Base-by-base conservation (phyloP, 1,284 basidiomycete species). In the Cerrena zonata region DNA sequence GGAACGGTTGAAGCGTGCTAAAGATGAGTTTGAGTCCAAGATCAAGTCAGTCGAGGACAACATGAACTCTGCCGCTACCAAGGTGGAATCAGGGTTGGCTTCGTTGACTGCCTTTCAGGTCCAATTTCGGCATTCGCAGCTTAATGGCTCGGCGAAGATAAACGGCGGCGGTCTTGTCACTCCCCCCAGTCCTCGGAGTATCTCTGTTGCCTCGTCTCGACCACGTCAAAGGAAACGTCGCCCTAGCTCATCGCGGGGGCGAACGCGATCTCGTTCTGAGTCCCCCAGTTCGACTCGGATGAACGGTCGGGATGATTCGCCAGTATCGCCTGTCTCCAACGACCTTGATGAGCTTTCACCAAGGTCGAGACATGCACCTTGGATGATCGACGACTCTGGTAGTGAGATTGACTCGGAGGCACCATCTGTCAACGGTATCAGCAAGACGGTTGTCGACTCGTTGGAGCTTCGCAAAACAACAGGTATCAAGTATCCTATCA, bases 1-100 rank as follows among this genome's bases (percentile, higher is more conserved):
- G 2, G 86, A 89, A 55, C 75, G 89, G 26, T 73, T 96, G 5
- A 74, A 77, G 38, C 76, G 79, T 21, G 88, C 90, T 7, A 78
- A 88, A 34, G 81, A 88, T 36, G 90, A 94, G 55, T 94, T 90
- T 87, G 94, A 96, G 75, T 65, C 42, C 24, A 68, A 70, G 13
- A 64, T 72, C 27, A 66, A 65, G n/a, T 58, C 61, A 15, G 51
- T 75, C n/a, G 76, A 79, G 56, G 62, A 69, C n/a, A 66, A 68
- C 2, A 50, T 79, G 30, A 67, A 65, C 30, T 61, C 54, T 43
- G 61, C 68, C 12, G 63, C 69, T 2, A 65, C 67, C 40, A 75
- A 71, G 58, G 67, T 79, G 15, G 79, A 77, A 54, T 67, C 68
- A 0, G 72, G 78, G 0, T 63, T 84, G 2, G 71, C 73, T 19